phyloP scores from a whole-genome alignment of 2,329 filamentous ascomycete genomes.

The Rhynchosporium graminicola region DNA sequence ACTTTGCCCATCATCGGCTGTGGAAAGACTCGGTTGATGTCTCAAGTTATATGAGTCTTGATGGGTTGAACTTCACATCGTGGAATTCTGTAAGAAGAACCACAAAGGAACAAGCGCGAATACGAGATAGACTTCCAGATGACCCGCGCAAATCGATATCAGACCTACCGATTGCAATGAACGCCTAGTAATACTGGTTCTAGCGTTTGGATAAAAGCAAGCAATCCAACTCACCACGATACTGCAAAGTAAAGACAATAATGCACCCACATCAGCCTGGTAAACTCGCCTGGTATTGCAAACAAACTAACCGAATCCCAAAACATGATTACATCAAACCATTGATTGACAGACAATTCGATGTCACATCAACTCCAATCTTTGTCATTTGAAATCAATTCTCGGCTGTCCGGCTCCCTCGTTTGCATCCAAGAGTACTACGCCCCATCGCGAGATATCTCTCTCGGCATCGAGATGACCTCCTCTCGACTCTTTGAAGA shows the following conservation, averaged over 20 bases:
- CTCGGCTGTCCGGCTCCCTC: neutral
- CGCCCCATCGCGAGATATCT: neutral
- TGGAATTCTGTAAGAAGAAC: neutral
- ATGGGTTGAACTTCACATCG: conserved; percentile 1
- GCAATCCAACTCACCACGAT: neutral
- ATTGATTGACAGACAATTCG: conserved; percentile 7
- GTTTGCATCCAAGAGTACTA: neutral
- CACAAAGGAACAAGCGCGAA: neutral
- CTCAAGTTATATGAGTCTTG: neutral
- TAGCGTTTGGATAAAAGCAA: conserved; percentile 5
- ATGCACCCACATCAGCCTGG: neutral
- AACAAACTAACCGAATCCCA: conserved; percentile 9
- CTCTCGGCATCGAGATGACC: neutral
- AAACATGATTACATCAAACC: neutral
- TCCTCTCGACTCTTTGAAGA: neutral
- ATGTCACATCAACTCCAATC: neutral
- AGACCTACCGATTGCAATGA: neutral
- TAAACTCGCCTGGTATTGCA: neutral
- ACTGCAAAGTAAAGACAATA: neutral
- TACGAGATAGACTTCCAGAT: neutral
- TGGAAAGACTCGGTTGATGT: neutral
- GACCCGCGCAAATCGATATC: neutral
- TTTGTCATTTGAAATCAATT: neutral
- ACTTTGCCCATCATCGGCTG: neutral
- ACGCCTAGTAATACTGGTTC: neutral